These are phyloP conservation scores for Ophiocordyceps robertsii DNA, from an alignment of 2,329 filamentous ascomycete species.

Conservation along the genomic window DNA sequence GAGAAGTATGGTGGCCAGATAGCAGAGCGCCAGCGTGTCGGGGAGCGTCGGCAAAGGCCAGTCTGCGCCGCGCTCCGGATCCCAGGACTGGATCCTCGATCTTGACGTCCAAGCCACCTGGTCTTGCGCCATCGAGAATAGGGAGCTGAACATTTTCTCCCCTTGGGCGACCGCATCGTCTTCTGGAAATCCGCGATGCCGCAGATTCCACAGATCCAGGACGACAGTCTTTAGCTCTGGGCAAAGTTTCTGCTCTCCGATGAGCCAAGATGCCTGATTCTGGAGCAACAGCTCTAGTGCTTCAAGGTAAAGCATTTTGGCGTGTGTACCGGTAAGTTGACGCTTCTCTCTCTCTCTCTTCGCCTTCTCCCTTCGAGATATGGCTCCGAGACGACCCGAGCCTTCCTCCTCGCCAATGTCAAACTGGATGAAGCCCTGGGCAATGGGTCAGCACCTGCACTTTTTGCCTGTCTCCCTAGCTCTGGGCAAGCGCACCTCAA, in stretches of 20 bases:
- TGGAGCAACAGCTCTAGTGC: conserved; percentile 74
- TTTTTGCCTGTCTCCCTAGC: not conserved
- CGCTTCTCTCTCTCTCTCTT: conserved; percentile 36
- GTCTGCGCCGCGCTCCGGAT: conserved; percentile 26
- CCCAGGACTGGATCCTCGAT: conserved; percentile 28
- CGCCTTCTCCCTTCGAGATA: conserved; percentile 44
- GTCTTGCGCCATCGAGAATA: conserved; percentile 13
- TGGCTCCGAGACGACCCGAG: conserved; percentile 46
- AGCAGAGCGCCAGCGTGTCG: conserved; percentile 67
- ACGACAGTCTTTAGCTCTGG: conserved; percentile 66
- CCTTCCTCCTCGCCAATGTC: conserved; percentile 56
- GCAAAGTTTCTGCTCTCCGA: conserved; percentile 52
- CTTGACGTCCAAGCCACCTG: conserved; percentile 14
- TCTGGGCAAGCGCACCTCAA: conserved; percentile 43
- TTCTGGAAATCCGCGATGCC: conserved; percentile 28
- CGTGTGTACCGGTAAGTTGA: conserved; percentile 52
- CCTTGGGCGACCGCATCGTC: conserved; percentile 11
- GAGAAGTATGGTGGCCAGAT: conserved; percentile 63
- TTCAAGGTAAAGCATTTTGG: conserved; percentile 68
- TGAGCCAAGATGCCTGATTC: conserved; percentile 64
- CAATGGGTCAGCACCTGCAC: not conserved
- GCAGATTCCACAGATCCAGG: conserved; percentile 73
- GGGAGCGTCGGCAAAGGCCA: conserved; percentile 53
- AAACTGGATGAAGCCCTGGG: conserved; percentile 39
- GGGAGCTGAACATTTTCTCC: conserved; percentile 27